A percentile compares a stretch with the other conserved stretches of the same genome.
Conservation (phyloP, 2,329 filamentous ascomycete genomes). For the Parascedosporium putredinis region DNA sequence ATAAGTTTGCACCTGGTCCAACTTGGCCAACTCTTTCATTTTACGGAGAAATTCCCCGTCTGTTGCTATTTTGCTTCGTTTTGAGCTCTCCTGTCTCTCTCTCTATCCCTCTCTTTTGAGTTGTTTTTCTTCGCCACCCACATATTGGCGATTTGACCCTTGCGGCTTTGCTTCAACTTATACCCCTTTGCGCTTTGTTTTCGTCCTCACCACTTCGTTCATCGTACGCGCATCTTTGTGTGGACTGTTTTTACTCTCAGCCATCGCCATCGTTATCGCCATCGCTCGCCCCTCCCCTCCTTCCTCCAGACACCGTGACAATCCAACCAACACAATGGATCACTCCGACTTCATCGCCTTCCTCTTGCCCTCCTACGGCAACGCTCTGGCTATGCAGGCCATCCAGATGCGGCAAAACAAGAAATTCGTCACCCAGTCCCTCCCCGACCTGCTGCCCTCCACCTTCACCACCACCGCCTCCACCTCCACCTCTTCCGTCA, state of each 20-base stretch:
- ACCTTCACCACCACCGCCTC: constrained; percentile 16
- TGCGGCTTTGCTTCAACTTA: too few species aligned
- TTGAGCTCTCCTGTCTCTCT: too few species aligned
- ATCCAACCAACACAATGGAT: constrained; percentile 8
- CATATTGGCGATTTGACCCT: too few species aligned
- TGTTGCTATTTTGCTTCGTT: too few species aligned
- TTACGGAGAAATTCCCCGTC: too few species aligned
- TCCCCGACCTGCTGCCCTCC: background rate
- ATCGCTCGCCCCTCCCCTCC: background rate
- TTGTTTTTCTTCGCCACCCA: too few species aligned
- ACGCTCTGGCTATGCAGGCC: constrained; percentile 21
- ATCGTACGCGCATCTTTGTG: too few species aligned
- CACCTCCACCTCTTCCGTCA: constrained; percentile 19
- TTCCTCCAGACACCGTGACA: background rate
- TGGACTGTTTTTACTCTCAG: too few species aligned
- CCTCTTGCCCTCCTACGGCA: constrained; percentile 25
- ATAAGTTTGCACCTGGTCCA: background rate
- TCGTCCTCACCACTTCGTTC: too few species aligned
- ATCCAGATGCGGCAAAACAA: constrained; percentile 22
- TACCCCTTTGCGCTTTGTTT: too few species aligned
- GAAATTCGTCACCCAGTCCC: constrained; percentile 15
- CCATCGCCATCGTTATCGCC: too few species aligned
- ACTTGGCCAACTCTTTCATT: background rate
- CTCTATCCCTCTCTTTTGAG: too few species aligned
- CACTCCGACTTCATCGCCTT: constrained; percentile 25